Percentiles rank a stretch among this genome's conserved stretches.
Evolutionary conservation across 202 grass and related monocot species (phyloP).

Genomic region (Zizania palustris): DNA sequence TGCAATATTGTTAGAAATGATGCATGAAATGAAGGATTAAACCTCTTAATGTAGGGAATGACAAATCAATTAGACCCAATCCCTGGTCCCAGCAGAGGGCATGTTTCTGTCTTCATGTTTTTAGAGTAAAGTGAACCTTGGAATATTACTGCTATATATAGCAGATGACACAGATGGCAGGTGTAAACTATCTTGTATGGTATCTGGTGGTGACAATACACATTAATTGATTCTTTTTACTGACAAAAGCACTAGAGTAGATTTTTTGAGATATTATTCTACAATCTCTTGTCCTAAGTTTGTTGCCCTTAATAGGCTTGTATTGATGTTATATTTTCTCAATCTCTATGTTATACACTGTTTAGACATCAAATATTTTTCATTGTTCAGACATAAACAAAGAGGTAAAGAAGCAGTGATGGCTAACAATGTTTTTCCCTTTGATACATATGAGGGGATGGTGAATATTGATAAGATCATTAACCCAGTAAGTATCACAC

Average conservation of each 20-base stretch:
- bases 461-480: slow-evolving; percentile 90
- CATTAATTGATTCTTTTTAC: neutral
- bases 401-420: slow-evolving; percentile 85
- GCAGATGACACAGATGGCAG: neutral
- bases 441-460: slow-evolving; percentile 86
- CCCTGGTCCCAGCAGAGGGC: neutral
- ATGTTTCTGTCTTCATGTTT: slow-evolving; percentile 5
- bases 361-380: slow-evolving; percentile 40
- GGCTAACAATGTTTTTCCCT: slow-evolving; percentile 92
- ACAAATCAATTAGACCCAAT: slow-evolving; percentile 17
- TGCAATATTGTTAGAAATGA: neutral
- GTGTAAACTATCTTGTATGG: slow-evolving; percentile 15
- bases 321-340: slow-evolving; percentile 34
- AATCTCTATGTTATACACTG: slow-evolving; percentile 21
- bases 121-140: slow-evolving; percentile 22
- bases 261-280: slow-evolving; percentile 19
- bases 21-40: slow-evolving; percentile 23
- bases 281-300: slow-evolving; percentile 20
- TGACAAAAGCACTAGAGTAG: slow-evolving; percentile 5
- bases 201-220: neutral
- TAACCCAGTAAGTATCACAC: slow-evolving; percentile 68
- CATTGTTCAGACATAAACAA: slow-evolving; percentile 87
- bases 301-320: slow-evolving; percentile 26
- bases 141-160: slow-evolving; percentile 25
- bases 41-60: slow-evolving; percentile 13